These are phyloP conservation scores for Aureobasidium sp. DNA, from an alignment of 2,329 filamentous ascomycete species.

Conservation along the genomic window DNA sequence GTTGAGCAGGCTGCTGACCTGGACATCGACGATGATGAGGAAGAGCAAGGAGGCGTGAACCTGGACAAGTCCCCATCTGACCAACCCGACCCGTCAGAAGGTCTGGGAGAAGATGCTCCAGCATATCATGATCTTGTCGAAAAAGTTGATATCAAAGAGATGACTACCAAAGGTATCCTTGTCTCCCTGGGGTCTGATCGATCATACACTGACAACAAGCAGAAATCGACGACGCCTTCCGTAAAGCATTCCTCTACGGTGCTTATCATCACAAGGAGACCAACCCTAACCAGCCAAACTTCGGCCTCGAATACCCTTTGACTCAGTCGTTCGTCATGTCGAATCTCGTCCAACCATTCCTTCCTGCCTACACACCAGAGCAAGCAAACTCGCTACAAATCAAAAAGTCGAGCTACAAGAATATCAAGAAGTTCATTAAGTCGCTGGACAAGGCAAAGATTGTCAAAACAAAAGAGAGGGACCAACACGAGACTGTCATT, in stretches of 20 bases:
- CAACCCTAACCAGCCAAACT: slow-evolving; percentile 42
- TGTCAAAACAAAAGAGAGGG: slow-evolving; percentile 57
- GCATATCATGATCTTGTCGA: slow-evolving; percentile 23
- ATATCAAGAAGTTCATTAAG: slow-evolving; percentile 61
- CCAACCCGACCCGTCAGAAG: background rate
- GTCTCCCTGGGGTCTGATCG: slow-evolving; percentile 3
- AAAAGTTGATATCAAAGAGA: slow-evolving; percentile 34
- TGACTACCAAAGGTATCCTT: slow-evolving; percentile 47
- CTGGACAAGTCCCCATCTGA: slow-evolving; percentile 20
- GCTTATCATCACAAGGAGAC: slow-evolving; percentile 50
- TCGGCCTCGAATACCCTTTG: slow-evolving; percentile 53
- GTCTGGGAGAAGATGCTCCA: slow-evolving; percentile 16
- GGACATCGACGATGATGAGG: slow-evolving; percentile 32
- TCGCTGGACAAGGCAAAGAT: slow-evolving; percentile 54
- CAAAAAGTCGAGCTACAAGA: slow-evolving; percentile 65
- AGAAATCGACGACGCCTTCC: slow-evolving; percentile 60
- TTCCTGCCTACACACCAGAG: slow-evolving; percentile 49
- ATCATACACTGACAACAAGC: slow-evolving; percentile 9
- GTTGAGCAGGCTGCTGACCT: slow-evolving; percentile 33
- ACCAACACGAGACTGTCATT: slow-evolving; percentile 55
- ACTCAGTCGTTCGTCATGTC: slow-evolving; percentile 56
- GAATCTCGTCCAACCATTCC: slow-evolving; percentile 55
- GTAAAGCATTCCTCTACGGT: slow-evolving; percentile 55
- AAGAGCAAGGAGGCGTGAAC: slow-evolving; percentile 38
- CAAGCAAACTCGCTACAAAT: slow-evolving; percentile 53